Base-by-base conservation (phyloP, 148 eudicot species). In the Camellia sinensis region DNA sequence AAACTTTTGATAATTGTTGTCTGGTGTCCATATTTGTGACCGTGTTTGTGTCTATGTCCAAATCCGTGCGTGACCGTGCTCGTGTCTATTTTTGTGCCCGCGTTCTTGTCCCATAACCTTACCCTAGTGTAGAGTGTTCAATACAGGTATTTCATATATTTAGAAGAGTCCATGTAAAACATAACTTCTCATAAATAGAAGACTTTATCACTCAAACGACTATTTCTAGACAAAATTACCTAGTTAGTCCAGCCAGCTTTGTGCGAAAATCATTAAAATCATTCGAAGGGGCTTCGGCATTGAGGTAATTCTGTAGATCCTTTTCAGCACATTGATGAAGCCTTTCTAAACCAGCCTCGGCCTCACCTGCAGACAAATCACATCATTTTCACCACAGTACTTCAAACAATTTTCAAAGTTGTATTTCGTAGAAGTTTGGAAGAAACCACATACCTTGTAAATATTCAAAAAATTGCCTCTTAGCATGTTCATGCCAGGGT, bases 381-480 rank as follows among this genome's bases (percentile, higher is more conserved):
- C 17, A 48, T 10, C 69, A 75, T 4, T 43, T 6, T 19, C 8
- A 8, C 37, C 29, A 61, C 14, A 77, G 19, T 18, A 69, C 13
- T 11, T 11, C 41, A n/a, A 75, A 61, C 2, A 44, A 45, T 40
- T 74, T n/a, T n/a, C 12, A 10, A 43, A 60, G 56, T 13, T 8
- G 18, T 22, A 64, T 61, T 44, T 44, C 54, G 43, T 19, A 45
- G 53, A 61, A 7, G 15, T 60, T 61, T 18, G 41, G 41, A 67
- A 66, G 17, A 44, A 71, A 81, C 60, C 57, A 29, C 37, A 63
- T 70, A 86, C 95, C 91, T 82, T 86, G 91, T 82, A 88, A 82
- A 71, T 85, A 90, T 78, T 90, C 90, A n/a, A 88, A 78, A 57
- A 91, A 81, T 50, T 79, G 80, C 61, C 73, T 82, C 76, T 88